Evolutionary conservation across 805 yeast genomes (phyloP), one percentile per base, ranked within the genome.

Genomic region (Danielia reshetovae): DNA sequence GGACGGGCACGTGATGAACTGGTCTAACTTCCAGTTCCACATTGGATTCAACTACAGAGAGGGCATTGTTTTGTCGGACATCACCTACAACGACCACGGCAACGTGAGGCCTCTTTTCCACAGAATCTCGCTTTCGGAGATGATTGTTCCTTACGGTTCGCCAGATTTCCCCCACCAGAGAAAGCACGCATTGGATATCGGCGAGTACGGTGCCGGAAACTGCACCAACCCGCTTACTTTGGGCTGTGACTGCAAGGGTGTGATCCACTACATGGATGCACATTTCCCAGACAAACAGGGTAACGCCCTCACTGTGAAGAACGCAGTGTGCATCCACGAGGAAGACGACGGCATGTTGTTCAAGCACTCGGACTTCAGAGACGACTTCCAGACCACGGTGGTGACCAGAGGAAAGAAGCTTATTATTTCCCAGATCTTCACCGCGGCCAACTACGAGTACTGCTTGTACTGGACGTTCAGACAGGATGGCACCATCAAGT

Each of bases 201-300:
- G 93, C 58, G 93, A 84, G 60, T 83, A 83, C 57, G 93, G 93
- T 65, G 90, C 88, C 43, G 93, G 93, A 54, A 77, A 77, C 67
- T 78, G 84, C 79, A 80, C 93, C 35, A 84, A 84, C 62, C 85
- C 89, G 22, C 70, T 84, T 45, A 65, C 82, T 14, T 71, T 83
- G 36, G 90, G 90, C 27, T 84, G 93, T 58, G 93, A 84, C 60
- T 84, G 93, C 68, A 83, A 84, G 59, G 93, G 93, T 56, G 86
- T 77, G 29, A 84, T 84, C 50, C 89, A 85, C 59, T 84, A 84
- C 64, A 56, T 84, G 60, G 89, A 84, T 60, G 89, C 85, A n/a
- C 79, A 77, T 59, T 80, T 81, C 54, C 70, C 80, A 22, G 77
- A 77, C 59, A 74, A 77, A 58, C 59, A 66, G 7, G 93, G 93